phyloP scores from a whole-genome alignment of 176 grass and related monocot genomes.

The Bothriochloa decipiens region DNA sequence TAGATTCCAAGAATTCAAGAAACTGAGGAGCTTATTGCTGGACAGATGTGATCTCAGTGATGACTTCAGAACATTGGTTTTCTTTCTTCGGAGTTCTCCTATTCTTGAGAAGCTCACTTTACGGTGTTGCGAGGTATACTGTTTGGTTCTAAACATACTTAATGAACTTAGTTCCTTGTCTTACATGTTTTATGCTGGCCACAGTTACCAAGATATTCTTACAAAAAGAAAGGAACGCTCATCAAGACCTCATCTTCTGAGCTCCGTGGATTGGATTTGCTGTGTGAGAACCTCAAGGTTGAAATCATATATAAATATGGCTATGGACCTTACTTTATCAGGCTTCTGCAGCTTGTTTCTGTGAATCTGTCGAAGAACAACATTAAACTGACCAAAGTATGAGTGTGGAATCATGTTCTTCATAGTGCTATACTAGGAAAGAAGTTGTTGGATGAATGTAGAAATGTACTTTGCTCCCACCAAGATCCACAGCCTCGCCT shows the following conservation, averaged over 20 bases:
- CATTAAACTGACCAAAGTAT: too few species aligned
- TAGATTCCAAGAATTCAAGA: not conserved
- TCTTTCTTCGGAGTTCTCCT: not conserved
- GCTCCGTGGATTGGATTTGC: not conserved
- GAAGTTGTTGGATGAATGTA: too few species aligned
- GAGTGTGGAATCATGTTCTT: too few species aligned
- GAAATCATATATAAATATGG: not conserved
- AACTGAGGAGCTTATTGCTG: not conserved
- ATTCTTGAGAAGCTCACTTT: not conserved
- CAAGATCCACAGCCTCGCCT: too few species aligned
- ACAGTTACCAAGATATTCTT: not conserved
- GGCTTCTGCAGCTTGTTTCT: not conserved
- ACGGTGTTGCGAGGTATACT: not conserved
- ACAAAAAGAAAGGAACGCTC: too few species aligned
- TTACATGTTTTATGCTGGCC: not conserved
- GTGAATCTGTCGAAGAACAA: too few species aligned
- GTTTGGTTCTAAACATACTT: not conserved
- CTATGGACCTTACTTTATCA: not conserved
- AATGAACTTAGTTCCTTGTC: not conserved
- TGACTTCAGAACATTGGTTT: not conserved
- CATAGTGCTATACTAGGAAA: too few species aligned
- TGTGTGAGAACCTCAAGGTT: not conserved
- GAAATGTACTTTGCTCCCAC: too few species aligned
- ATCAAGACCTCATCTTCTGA: not conserved
- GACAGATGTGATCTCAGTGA: not conserved